A percentile compares a stretch with the other conserved stretches of the same genome.
Conservation (phyloP, 1,284 basidiomycete species). For the Leccinum holopus region DNA sequence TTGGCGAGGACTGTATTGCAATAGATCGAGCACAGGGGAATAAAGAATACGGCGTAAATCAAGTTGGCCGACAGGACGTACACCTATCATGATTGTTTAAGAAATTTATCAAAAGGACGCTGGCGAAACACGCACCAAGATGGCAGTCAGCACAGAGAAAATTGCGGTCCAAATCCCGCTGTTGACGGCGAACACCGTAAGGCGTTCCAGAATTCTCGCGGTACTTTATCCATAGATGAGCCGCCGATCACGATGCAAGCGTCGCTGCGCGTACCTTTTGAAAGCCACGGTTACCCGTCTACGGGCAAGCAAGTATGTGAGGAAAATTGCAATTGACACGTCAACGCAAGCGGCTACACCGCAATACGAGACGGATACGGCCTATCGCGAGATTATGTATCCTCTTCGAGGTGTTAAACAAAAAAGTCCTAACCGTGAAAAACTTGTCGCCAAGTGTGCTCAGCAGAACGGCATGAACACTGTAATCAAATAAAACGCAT, state of each 20-base stretch:
- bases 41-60: neutral
- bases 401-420: no score
- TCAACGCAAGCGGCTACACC: neutral
- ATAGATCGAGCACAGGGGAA: constrained; percentile 6
- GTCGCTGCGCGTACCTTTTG: neutral
- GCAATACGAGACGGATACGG: neutral
- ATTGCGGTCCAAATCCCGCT: constrained; percentile 11
- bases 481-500: neutral
- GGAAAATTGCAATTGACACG: neutral
- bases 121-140: constrained; percentile 9
- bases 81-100: neutral
- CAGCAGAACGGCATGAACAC: neutral
- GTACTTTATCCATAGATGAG: constrained; percentile 1
- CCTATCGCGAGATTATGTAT: neutral
- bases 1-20: constrained; percentile 11
- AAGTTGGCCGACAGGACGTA: neutral
- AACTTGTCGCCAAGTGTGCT: neutral
- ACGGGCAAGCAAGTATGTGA: constrained; percentile 1
- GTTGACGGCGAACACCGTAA: constrained; percentile 6
- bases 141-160: constrained; percentile 1
- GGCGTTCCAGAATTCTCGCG: constrained; percentile 1
- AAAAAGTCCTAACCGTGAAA: constrained; percentile 1
- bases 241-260: neutral
- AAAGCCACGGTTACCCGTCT: neutral
- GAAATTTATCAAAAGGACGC: neutral